Evolutionary conservation across 1,284 basidiomycete species (phyloP).

Genomic region (Sanghuangporus baumii): DNA sequence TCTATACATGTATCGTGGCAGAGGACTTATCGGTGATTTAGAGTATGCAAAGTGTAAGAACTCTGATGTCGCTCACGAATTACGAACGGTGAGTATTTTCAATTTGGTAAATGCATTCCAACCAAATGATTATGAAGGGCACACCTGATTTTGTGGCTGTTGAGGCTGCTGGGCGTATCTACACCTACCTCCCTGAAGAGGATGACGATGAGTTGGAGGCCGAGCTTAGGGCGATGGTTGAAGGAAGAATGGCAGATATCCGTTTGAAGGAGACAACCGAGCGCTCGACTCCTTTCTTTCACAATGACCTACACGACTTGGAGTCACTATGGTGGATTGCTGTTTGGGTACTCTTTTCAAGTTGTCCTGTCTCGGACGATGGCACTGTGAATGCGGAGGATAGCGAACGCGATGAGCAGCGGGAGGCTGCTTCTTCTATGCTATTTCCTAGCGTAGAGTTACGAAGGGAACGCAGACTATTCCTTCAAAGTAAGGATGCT

Average conservation of each 20-base stretch:
- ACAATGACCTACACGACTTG: background rate
- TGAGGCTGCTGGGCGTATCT: background rate
- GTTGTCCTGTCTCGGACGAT: background rate
- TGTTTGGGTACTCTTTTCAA: background rate
- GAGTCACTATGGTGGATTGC: conserved; percentile 9
- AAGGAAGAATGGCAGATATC: background rate
- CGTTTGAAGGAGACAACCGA: background rate
- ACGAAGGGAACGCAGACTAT: background rate
- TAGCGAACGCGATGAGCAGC: background rate
- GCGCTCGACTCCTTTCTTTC: background rate
- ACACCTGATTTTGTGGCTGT: background rate
- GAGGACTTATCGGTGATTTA: conserved; percentile 1
- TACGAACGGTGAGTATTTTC: background rate
- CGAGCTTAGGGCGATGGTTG: background rate
- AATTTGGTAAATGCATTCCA: background rate
- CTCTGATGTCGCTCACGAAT: background rate
- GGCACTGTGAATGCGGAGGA: background rate
- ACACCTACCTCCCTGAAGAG: background rate
- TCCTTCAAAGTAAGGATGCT: background rate
- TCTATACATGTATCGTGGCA: background rate
- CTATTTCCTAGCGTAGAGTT: background rate
- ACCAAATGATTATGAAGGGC: background rate
- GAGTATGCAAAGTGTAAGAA: conserved; percentile 4
- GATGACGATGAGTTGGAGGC: background rate
- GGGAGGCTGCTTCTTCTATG: background rate